Conservation (phyloP, 2,329 filamentous ascomycete species). For the Alternaria viburni region DNA sequence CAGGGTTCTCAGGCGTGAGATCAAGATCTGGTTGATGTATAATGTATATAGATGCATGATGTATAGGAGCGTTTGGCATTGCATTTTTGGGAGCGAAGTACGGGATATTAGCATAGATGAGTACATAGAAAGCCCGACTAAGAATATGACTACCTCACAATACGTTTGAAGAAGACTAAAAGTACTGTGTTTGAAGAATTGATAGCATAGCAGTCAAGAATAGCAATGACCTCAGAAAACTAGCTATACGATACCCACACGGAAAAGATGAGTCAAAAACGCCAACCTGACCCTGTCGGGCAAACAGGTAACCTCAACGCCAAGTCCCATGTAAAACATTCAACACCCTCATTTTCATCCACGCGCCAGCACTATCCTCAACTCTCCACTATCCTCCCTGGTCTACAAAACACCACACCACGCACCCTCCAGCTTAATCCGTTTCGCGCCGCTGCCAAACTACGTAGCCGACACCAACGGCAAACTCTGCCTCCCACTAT, state of each 20-base stretch:
- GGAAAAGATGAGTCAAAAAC: not conserved
- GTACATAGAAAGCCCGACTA: not conserved
- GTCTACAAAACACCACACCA: not conserved
- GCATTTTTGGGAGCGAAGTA: not conserved
- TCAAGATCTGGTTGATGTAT: not conserved
- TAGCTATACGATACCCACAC: not conserved
- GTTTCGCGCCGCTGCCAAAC: conserved; percentile 6
- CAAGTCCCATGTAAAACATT: not conserved
- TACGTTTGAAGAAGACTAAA: not conserved
- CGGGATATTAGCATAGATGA: not conserved
- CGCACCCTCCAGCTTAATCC: not conserved
- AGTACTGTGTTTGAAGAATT: not conserved
- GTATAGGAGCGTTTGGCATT: not conserved
- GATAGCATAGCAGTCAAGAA: not conserved
- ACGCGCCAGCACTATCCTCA: not conserved
- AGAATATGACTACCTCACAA: not conserved
- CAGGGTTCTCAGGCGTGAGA: not conserved
- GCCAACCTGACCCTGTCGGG: conserved; percentile 15
- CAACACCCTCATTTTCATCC: not conserved
- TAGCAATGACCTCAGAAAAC: not conserved
- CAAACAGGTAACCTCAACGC: conserved; percentile 7
- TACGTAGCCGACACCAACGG: conserved; percentile 40
- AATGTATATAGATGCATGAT: not conserved
- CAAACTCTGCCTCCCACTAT: conserved; percentile 23
- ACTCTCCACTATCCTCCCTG: not conserved